A percentile compares a stretch with the other conserved stretches of the same genome.
Conservation (phyloP, 805 yeast species). For the Zygosaccharomyces gambellarensis region DNA sequence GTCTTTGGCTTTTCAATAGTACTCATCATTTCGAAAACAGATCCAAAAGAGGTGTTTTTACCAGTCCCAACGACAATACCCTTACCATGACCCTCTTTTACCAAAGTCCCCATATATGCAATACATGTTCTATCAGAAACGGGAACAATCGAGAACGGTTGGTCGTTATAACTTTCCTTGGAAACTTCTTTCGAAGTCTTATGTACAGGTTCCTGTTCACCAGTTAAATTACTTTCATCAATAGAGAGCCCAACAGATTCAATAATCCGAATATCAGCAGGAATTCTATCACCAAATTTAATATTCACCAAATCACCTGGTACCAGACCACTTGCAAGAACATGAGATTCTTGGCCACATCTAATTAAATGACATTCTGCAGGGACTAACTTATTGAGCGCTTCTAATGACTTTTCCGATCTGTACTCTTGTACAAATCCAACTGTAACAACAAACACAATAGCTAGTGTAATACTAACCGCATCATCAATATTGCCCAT, state of each 20-base stretch:
- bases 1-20: conserved; percentile 96
- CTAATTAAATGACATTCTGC: conserved; percentile 93
- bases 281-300: conserved; percentile 89
- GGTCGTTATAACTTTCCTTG: conserved; percentile 24
- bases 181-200: conserved; percentile 50
- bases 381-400: conserved; percentile 88
- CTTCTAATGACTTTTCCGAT: conserved; percentile 90
- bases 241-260: conserved; percentile 75
- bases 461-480: conserved; percentile 86
- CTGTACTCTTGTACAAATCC: conserved; percentile 97
- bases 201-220: conserved; percentile 85
- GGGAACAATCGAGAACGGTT: conserved; percentile 40
- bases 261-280: conserved; percentile 85
- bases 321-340: conserved; percentile 79
- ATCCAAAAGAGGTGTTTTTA: conserved; percentile 84
- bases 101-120: conserved; percentile 97
- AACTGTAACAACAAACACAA: conserved; percentile 87
- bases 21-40: conserved; percentile 92
- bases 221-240: conserved; percentile 93
- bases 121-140: conserved; percentile 68
- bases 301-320: conserved; percentile 95
- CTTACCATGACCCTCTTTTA: conserved; percentile 90
- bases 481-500: conserved; percentile 98
- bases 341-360: conserved; percentile 70
- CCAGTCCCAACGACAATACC: conserved; percentile 94